Percentiles rank a stretch among this genome's conserved stretches.
Conservation (phyloP, 2,329 filamentous ascomycete genomes). For the Coniochaeta sp. region DNA sequence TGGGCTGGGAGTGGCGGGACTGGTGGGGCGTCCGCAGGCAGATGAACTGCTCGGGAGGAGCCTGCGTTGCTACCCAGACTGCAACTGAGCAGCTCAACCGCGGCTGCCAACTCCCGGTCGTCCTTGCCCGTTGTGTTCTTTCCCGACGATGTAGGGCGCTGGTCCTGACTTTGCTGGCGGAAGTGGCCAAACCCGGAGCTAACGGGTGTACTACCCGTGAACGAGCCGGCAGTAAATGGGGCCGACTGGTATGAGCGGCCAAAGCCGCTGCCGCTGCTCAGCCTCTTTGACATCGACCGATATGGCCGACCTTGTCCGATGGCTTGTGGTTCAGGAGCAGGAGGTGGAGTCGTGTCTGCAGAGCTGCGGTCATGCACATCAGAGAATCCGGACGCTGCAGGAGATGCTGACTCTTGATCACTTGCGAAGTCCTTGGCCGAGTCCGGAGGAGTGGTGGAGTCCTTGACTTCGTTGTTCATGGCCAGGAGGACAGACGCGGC, state of each 20-base stretch:
- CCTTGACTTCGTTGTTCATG: constrained; percentile 59
- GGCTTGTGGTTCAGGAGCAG: constrained; percentile 58
- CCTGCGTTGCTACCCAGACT: constrained; percentile 74
- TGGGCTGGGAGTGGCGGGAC: constrained; percentile 80
- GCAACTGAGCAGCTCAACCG: constrained; percentile 83
- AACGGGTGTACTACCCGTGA: constrained; percentile 43
- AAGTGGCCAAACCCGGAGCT: constrained; percentile 47
- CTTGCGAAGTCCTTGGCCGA: constrained; percentile 64
- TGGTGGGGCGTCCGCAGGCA: constrained; percentile 70
- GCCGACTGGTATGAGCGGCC: constrained; percentile 78
- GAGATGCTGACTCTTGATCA: constrained; percentile 75
- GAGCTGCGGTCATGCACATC: constrained; percentile 78
- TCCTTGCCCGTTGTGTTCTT: constrained; percentile 69
- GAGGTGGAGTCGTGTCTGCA: constrained; percentile 86
- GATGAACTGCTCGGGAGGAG: constrained; percentile 48
- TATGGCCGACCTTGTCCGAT: constrained; percentile 39
- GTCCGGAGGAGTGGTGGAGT: constrained; percentile 53
- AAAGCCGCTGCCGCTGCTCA: constrained; percentile 49
- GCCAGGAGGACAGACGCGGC: constrained; percentile 91
- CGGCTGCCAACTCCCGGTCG: constrained; percentile 80
- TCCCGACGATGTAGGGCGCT: constrained; percentile 72
- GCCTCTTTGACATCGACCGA: constrained; percentile 45
- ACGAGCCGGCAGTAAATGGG: constrained; percentile 46
- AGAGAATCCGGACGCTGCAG: constrained; percentile 72
- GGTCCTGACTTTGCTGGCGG: constrained; percentile 68